Conservation (phyloP, 2,329 filamentous ascomycete species). For the Phialemonium atrogriseum region DNA sequence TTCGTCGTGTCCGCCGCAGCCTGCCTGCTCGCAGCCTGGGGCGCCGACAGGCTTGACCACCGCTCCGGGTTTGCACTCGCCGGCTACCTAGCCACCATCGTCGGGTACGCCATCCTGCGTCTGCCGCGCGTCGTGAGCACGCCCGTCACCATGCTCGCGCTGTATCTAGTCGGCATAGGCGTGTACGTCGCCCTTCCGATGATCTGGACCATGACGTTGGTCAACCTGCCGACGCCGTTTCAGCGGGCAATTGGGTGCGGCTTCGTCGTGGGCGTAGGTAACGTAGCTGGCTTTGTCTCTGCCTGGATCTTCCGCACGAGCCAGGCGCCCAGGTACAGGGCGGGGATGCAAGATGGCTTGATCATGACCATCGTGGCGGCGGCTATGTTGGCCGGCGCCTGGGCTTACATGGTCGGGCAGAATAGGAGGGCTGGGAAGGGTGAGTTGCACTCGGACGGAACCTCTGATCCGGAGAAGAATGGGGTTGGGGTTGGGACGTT, state of each 20-base stretch:
- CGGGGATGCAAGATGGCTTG: slow-evolving; percentile 10
- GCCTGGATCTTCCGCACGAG: slow-evolving; percentile 13
- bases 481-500: no score
- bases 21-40: slow-evolving; percentile 7
- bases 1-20: slow-evolving; percentile 10
- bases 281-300: slow-evolving; percentile 17
- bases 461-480: no score
- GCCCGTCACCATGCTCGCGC: slow-evolving; percentile 9
- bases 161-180: slow-evolving; percentile 11
- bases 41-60: slow-evolving; percentile 10
- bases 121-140: not conserved
- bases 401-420: slow-evolving; percentile 6
- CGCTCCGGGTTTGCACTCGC: slow-evolving; percentile 9
- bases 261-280: slow-evolving; percentile 30
- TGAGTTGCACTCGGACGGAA: no score
- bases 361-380: slow-evolving; percentile 6
- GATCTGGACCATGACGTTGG: slow-evolving; percentile 10
- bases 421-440: no score
- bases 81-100: slow-evolving; percentile 8
- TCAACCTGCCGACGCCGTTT: slow-evolving; percentile 11
- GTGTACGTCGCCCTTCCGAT: slow-evolving; percentile 10
- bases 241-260: slow-evolving; percentile 17
- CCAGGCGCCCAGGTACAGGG: slow-evolving; percentile 9
- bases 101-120: slow-evolving; percentile 8
- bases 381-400: slow-evolving; percentile 3